Evolutionary conservation across 139 green algal species (phyloP).

Genomic region (Mesotaenium endlicherianum): DNA sequence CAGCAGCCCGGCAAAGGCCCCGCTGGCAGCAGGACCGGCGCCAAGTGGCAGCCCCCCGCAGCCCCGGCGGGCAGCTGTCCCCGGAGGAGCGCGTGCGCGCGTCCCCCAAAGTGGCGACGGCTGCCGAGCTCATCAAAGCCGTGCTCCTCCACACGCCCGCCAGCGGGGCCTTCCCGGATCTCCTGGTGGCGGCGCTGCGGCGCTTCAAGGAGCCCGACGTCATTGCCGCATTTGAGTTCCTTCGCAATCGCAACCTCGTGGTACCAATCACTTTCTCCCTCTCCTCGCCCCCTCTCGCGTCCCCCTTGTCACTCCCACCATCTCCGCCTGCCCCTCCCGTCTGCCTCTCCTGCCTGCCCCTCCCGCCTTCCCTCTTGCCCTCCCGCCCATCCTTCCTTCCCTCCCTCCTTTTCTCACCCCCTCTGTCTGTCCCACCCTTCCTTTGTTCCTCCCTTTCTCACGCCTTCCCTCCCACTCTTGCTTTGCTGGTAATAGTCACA

Average conservation of each 20-base stretch:
- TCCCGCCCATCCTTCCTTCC: too few relatives aligned
- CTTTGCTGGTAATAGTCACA: too few relatives aligned
- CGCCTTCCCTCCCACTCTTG: too few relatives aligned
- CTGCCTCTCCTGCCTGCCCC: too few relatives aligned
- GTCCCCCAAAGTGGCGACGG: background rate
- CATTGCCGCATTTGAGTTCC: constrained; percentile 19
- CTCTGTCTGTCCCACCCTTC: too few relatives aligned
- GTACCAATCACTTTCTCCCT: background rate
- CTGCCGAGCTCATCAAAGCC: constrained; percentile 23
- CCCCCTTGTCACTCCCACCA: too few relatives aligned
- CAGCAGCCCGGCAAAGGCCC: background rate
- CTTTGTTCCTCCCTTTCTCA: too few relatives aligned
- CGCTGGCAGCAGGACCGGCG: background rate
- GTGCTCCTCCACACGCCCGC: constrained; percentile 1
- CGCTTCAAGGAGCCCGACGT: constrained; percentile 18
- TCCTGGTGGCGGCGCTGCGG: constrained; percentile 9
- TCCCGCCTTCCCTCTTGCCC: too few relatives aligned
- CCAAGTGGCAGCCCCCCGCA: background rate
- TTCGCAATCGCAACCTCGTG: constrained; percentile 22
- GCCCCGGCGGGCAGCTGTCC: too few relatives aligned
- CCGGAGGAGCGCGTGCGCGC: background rate
- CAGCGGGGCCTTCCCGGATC: constrained; percentile 1
- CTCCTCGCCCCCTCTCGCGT: too few relatives aligned
- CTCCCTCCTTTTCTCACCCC: too few relatives aligned
- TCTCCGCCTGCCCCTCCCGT: too few relatives aligned